Evolutionary conservation across 306 rosid species (phyloP).

Genomic region (Cucurbita moschata): DNA sequence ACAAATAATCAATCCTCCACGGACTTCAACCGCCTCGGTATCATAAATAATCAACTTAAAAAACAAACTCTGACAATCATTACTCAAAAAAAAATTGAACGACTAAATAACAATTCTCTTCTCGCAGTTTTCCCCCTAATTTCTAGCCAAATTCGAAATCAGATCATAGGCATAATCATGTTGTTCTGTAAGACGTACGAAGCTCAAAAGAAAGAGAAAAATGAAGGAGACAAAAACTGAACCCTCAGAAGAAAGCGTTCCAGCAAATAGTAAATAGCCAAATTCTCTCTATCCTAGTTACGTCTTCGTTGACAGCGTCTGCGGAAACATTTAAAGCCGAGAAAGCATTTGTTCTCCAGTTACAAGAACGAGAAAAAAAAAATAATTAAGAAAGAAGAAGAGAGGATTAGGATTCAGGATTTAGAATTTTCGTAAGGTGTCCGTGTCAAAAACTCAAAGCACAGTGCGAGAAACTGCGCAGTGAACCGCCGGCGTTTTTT

Average conservation of each 20-base stretch:
- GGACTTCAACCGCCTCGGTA: background rate
- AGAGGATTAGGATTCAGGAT: background rate
- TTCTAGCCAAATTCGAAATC: background rate
- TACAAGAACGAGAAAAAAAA: background rate
- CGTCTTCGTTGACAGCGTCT: background rate
- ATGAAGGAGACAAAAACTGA: background rate
- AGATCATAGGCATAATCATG: background rate
- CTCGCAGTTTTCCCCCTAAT: background rate
- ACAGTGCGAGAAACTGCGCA: background rate
- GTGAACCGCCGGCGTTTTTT: background rate
- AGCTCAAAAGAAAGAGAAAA: background rate
- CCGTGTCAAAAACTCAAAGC: background rate
- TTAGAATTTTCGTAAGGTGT: background rate
- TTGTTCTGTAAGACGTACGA: background rate
- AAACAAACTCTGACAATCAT: background rate
- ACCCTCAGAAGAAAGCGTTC: conserved; percentile 1
- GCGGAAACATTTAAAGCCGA: conserved; percentile 3
- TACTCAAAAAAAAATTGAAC: background rate
- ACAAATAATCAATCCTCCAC: background rate
- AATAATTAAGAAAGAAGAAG: background rate
- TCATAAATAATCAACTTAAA: background rate
- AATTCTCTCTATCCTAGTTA: background rate
- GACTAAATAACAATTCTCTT: background rate
- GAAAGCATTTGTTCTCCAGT: background rate
- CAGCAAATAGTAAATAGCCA: conserved; percentile 4